Evolutionary conservation across 345 rosid species (phyloP), one percentile per base, ranked within the genome.

Genomic region (Mallotus nudiflorus): DNA sequence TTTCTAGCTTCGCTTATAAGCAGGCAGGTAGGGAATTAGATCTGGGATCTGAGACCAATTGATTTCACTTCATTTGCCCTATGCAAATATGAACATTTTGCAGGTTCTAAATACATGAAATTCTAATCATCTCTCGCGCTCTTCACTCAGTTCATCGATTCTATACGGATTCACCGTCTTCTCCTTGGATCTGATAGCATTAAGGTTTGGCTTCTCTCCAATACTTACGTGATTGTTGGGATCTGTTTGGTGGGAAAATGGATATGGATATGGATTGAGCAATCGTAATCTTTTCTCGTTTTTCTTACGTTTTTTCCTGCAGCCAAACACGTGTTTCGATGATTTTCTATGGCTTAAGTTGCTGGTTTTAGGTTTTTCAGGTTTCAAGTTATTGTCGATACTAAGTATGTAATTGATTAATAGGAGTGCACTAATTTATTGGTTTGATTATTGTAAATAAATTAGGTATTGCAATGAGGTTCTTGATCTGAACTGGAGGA

Each of bases 181-280:
- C 51, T 22, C 46, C 44, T 37, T 35, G n/a, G 67, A 61, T 62
- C 67, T 52, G 53, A 37, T 62, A 61, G 60, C 20, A 13, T 1
- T 39, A 59, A 62, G 66, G 73, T 71, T 71, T 10, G 58, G 37
- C 27, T 51, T 24, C 44, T 46, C 15, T 16, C 29, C 8, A 0
- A 27, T 53, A 25, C 28, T 16, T 7, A 2, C 11, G 13, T 19
- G 25, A 20, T 65, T 70, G 19, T 31, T 14, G 1, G 39, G 25
- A 46, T 69, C 66, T 58, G 28, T 69, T 69, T 45, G 48, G 65
- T 31, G 45, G 12, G 3, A 33, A 33, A 33, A 6, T 2, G 6
- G 6, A 33, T 33, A 33, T 2, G 37, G 6, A n/a, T n/a, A n/a
- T n/a, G n/a, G n/a, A n/a, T n/a, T n/a, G n/a, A 3, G 37, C 37